These are phyloP conservation scores for Komagataella ulmi DNA, from an alignment of 805 yeast species.

Conservation along the genomic window DNA sequence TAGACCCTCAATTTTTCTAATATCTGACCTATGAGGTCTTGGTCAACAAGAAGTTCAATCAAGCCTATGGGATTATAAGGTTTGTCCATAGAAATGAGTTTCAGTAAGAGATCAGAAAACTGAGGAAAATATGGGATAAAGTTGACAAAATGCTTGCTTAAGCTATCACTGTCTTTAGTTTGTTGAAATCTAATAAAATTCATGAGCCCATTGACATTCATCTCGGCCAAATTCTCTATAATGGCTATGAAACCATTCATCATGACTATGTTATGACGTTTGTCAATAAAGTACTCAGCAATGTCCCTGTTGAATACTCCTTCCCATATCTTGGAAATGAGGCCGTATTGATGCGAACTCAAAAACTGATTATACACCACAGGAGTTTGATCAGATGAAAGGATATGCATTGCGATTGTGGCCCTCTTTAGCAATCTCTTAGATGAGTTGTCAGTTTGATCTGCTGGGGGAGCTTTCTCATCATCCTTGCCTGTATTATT, in stretches of 20 bases:
- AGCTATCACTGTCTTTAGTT: slow-evolving; percentile 25
- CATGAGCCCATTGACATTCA: slow-evolving; percentile 64
- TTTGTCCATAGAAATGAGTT: slow-evolving; percentile 84
- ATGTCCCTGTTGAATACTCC: not conserved
- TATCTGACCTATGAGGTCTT: slow-evolving; percentile 51
- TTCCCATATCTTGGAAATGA: not conserved
- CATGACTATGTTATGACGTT: slow-evolving; percentile 14
- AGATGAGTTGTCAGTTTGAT: not conserved
- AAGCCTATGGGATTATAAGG: slow-evolving; percentile 81
- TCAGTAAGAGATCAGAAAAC: slow-evolving; percentile 74
- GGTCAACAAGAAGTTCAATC: slow-evolving; percentile 59
- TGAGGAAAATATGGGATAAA: slow-evolving; percentile 79
- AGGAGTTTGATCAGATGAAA: not conserved
- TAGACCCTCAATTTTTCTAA: slow-evolving; percentile 46
- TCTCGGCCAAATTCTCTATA: slow-evolving; percentile 71
- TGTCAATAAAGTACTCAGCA: slow-evolving; percentile 3
- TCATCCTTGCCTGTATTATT: not conserved
- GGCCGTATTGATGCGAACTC: not conserved
- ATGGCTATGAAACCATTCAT: slow-evolving; percentile 57
- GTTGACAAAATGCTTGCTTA: slow-evolving; percentile 63
- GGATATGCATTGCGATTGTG: not conserved
- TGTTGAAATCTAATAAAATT: slow-evolving; percentile 46
- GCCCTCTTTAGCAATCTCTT: not conserved
- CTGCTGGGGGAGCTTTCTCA: not conserved
- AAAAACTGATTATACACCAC: not conserved